Percentiles rank a stretch among this genome's conserved stretches.
Evolutionary conservation across 805 yeast genomes (phyloP).

Genomic region (Wickerhamomyces chaumierensis): DNA sequence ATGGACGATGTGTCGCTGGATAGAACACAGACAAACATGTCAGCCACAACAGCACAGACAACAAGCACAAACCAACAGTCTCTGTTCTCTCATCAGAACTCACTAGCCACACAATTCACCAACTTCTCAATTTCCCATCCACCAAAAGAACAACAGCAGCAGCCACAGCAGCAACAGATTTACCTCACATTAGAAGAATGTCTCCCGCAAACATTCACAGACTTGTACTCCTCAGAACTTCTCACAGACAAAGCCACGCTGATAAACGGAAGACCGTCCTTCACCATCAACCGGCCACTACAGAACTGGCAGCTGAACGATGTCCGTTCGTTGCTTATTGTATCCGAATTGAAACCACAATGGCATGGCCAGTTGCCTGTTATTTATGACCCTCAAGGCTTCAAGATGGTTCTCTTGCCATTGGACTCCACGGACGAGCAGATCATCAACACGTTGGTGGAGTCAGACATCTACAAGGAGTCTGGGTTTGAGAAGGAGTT

Average conservation of each 20-base stretch:
- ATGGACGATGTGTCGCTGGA: constrained; percentile 8
- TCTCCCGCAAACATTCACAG: constrained; percentile 38
- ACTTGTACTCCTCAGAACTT: constrained; percentile 49
- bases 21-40: too few relatives aligned
- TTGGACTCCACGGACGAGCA: constrained; percentile 39
- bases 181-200: constrained; percentile 32
- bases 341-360: constrained; percentile 32
- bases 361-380: constrained; percentile 46
- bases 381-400: constrained; percentile 23
- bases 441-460: constrained; percentile 37
- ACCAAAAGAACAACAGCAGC: constrained; percentile 1
- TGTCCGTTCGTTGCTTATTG: constrained; percentile 49
- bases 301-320: constrained; percentile 68
- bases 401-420: constrained; percentile 41
- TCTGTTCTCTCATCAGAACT: constrained; percentile 11
- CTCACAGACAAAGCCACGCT: constrained; percentile 32
- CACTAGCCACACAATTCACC: constrained; percentile 12
- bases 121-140: constrained; percentile 6
- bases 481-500: constrained; percentile 44
- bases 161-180: constrained; percentile 2
- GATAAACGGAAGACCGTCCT: constrained; percentile 48
- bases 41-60: too few relatives aligned
- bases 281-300: constrained; percentile 52
- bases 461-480: constrained; percentile 57
- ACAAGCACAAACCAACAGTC: constrained; percentile 4